A percentile compares a stretch with the other conserved stretches of the same genome.
Evolutionary conservation across 768 basidiomycete genomes (phyloP).

Genomic region (Trametes gibbosa): DNA sequence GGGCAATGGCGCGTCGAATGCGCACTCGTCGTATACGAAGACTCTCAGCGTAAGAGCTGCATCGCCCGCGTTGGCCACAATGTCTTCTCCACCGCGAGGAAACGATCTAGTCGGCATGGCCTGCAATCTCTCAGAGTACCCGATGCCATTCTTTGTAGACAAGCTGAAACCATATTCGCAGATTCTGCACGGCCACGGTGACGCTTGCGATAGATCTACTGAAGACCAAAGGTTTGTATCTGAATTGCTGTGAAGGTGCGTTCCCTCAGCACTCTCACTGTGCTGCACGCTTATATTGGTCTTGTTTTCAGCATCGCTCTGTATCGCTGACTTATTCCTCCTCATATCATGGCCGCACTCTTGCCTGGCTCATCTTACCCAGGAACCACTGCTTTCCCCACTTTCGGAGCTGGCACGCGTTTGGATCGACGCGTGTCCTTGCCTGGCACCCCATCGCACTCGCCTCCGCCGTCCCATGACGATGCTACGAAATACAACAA

Average conservation of each 20-base stretch:
- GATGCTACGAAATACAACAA: slow-evolving; percentile 1
- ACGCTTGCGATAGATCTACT: neutral
- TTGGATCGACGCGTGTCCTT: slow-evolving; percentile 11
- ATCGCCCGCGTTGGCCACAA: too few species aligned
- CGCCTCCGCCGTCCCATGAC: slow-evolving; percentile 12
- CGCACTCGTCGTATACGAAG: neutral
- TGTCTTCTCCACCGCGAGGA: too few species aligned
- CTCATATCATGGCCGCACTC: neutral
- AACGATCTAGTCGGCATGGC: too few species aligned
- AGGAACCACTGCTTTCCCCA: slow-evolving; percentile 4
- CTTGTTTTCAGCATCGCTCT: neutral
- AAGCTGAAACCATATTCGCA: neutral
- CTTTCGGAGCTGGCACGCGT: slow-evolving; percentile 3
- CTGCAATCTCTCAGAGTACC: too few species aligned
- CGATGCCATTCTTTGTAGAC: too few species aligned
- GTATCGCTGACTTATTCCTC: slow-evolving; percentile 6
- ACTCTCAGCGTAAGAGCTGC: too few species aligned
- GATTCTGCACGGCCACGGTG: neutral
- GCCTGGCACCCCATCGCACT: slow-evolving; percentile 16
- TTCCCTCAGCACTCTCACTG: neutral
- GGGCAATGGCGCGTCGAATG: neutral
- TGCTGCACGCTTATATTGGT: neutral
- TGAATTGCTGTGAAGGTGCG: neutral
- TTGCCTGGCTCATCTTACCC: neutral
- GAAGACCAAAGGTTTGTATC: slow-evolving; percentile 6